Evolutionary conservation across 495 filamentous ascomycete genomes (phyloP), one percentile per base, ranked within the genome.

Genomic region (Polyplosphaeria fusca): DNA sequence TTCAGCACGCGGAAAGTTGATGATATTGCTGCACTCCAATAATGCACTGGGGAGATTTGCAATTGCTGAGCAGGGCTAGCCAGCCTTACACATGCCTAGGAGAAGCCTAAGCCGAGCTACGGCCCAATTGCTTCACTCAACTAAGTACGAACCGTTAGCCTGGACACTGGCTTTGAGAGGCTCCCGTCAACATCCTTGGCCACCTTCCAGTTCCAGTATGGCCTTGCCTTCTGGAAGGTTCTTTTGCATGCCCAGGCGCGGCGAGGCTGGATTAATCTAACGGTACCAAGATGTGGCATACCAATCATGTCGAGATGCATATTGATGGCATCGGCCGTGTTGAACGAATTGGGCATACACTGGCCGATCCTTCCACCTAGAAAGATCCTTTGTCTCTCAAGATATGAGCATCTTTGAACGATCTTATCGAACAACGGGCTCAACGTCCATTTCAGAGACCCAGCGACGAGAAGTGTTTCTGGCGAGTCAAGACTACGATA

Each of bases 151-250:
- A 47, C 57, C 57, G 22, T 25, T 27, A 16, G 38, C 43, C 50
- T 37, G 57, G 50, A 28, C 41, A n/a, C n/a, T 47, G 43, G 42
- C 18, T 25, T 42, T 35, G 16, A 4, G 42, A 35, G 28, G 22
- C 28, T 40, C 18, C 18, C 4, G 11, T 55, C 22, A 5, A 23
- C 25, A 16, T n/a, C 22, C n/a, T n/a, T 19, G 11, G 38, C 30
- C 11, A 47, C 32, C 57, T 54, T 41, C 41, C 49, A 11, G 19
- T 11, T 27, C 32, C 22, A 41, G 48, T 14, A n/a, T 48, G 24
- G 22, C 5, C 18, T 9, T 5, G 23, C n/a, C 22, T 60, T 60
- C 48, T 60, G 42, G 57, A 60, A 53, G 16, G n/a, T 49, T 60
- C 37, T 19, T 44, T 35, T n/a, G 35, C 16, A 48, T 53, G 16